A percentile compares a stretch with the other conserved stretches of the same genome.
Conservation (phyloP, 768 basidiomycete genomes). For the Leccinum ochraceum region DNA sequence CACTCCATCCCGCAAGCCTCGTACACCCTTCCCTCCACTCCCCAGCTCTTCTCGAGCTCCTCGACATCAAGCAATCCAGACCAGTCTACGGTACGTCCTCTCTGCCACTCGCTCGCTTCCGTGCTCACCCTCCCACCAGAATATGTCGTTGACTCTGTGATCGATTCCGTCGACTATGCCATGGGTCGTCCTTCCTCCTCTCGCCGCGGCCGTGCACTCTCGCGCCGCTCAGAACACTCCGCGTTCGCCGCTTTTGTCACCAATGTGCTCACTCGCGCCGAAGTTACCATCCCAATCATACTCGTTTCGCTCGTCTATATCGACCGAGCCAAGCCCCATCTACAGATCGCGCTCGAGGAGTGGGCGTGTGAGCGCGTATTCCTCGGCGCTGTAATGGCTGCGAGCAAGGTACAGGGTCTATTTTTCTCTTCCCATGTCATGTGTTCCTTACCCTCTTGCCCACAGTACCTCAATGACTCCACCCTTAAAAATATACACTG, state of each 20-base stretch:
- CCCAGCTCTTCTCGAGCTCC: conserved; percentile 65
- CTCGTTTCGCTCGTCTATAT: conserved; percentile 77
- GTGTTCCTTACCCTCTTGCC: conserved; percentile 5
- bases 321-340: conserved; percentile 71
- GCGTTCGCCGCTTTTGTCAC: conserved; percentile 66
- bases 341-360: conserved; percentile 79
- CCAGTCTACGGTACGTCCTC: conserved; percentile 61
- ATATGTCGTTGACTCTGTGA: conserved; percentile 65
- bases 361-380: conserved; percentile 92
- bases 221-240: conserved; percentile 51
- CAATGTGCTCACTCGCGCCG: conserved; percentile 70
- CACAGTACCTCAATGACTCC: conserved; percentile 82
- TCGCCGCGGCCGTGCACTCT: conserved; percentile 46
- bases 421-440: conserved; percentile 21
- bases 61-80: conserved; percentile 62
- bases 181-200: conserved; percentile 67
- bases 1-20: conserved; percentile 52
- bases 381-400: conserved; percentile 84
- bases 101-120: not conserved
- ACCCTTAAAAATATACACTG: conserved; percentile 91
- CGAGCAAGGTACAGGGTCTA: conserved; percentile 64
- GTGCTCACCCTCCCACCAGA: conserved; percentile 41
- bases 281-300: conserved; percentile 68
- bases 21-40: conserved; percentile 65
- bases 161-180: conserved; percentile 75